Percentiles rank a stretch among this genome's conserved stretches.
Conservation (phyloP, 1,139 yeast genomes). For the Magnusiomyces sp. region DNA sequence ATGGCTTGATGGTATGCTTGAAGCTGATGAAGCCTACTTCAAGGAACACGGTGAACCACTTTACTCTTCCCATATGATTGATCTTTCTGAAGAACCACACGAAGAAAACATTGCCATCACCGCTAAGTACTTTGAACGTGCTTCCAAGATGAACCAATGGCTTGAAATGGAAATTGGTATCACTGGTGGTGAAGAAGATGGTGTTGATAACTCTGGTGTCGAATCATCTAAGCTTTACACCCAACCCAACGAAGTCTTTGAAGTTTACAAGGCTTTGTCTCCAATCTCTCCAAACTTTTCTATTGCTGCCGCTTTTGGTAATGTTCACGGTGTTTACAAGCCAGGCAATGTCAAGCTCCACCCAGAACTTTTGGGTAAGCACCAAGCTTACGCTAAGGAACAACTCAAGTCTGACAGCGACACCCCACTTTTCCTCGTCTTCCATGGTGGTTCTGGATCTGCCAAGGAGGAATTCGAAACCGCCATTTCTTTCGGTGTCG, state of each 20-base stretch:
- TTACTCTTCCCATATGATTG: constrained; percentile 98
- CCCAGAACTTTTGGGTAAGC: constrained; percentile 93
- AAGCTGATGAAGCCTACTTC: constrained; percentile 90
- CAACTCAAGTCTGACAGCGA: constrained; percentile 45
- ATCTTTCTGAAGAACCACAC: constrained; percentile 92
- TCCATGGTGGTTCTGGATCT: constrained; percentile 99
- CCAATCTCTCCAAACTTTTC: constrained; percentile 97
- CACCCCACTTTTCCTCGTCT: constrained; percentile 90
- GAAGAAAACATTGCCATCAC: constrained; percentile 92
- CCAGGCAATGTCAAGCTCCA: constrained; percentile 95
- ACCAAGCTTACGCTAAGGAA: constrained; percentile 73
- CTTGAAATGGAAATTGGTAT: constrained; percentile 99
- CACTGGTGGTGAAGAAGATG: constrained; percentile 99
- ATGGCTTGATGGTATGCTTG: constrained; percentile 98
- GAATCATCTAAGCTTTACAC: constrained; percentile 86
- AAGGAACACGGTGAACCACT: constrained; percentile 84
- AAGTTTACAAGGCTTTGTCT: constrained; percentile 79
- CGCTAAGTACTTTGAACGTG: constrained; percentile 90
- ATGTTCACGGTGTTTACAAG: constrained; percentile 99
- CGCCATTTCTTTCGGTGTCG: constrained; percentile 90
- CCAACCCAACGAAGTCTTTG: constrained; percentile 88
- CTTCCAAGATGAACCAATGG: constrained; percentile 93
- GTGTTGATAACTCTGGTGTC: constrained; percentile 97
- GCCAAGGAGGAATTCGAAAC: constrained; percentile 83
- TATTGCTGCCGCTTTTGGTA: constrained; percentile 99